phyloP scores from a whole-genome alignment of 2,329 filamentous ascomycete genomes.

The Allantophomopsis lycopodina region DNA sequence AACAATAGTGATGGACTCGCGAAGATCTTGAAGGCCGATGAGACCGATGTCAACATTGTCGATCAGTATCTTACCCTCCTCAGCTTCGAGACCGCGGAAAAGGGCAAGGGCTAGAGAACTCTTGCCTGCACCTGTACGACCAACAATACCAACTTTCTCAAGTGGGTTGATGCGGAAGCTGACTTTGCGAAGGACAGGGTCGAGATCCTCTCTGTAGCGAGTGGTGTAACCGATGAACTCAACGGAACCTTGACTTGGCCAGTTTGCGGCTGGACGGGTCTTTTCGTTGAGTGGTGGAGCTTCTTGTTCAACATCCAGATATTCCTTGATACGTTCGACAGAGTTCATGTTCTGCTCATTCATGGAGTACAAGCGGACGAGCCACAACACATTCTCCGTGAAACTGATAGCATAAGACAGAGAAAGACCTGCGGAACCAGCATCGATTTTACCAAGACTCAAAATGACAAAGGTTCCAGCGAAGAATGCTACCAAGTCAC shows the following conservation, averaged over 20 bases:
- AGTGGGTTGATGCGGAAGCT: conserved; percentile 74
- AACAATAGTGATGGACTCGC: conserved; percentile 91
- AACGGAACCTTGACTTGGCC: conserved; percentile 76
- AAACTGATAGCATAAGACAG: conserved; percentile 94
- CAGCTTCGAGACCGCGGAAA: conserved; percentile 87
- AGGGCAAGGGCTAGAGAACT: conserved; percentile 86
- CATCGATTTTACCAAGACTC: conserved; percentile 71
- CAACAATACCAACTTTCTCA: conserved; percentile 94
- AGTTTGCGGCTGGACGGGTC: conserved; percentile 62
- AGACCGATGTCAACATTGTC: conserved; percentile 81
- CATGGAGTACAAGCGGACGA: conserved; percentile 82
- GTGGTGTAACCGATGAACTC: conserved; percentile 86
- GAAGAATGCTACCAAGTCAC: conserved; percentile 86
- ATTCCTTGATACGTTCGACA: conserved; percentile 94
- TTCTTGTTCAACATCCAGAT: conserved; percentile 91
- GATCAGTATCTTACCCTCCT: conserved; percentile 77
- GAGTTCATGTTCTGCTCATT: conserved; percentile 99
- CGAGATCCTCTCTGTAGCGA: conserved; percentile 75
- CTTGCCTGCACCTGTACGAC: conserved; percentile 90
- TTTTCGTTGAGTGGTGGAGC: conserved; percentile 66
- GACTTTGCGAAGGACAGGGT: conserved; percentile 71
- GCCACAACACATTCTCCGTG: conserved; percentile 92
- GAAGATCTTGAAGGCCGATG: conserved; percentile 87
- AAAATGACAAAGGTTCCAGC: conserved; percentile 82
- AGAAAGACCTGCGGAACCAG: conserved; percentile 84